These are phyloP conservation scores for Gracilaria gracilis DNA, from an alignment of 23 red algal genomes.

Conservation along the genomic window DNA sequence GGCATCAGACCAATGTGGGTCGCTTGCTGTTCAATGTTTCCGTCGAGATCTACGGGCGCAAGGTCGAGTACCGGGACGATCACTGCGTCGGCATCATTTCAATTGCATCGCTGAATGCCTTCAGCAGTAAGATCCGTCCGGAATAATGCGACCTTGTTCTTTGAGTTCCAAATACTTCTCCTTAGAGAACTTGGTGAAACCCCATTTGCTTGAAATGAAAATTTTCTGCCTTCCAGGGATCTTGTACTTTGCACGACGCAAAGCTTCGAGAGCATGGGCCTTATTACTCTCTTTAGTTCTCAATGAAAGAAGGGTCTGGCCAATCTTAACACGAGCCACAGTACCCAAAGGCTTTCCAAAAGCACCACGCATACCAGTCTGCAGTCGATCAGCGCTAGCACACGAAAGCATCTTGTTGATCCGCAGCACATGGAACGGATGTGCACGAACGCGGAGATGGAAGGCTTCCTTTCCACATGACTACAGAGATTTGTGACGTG, in stretches of 20 bases:
- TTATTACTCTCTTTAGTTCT: constrained; percentile 88
- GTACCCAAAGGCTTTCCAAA: constrained; percentile 99
- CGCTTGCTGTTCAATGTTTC: constrained; percentile 65
- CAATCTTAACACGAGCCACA: constrained; percentile 98
- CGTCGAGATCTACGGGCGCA: constrained; percentile 63
- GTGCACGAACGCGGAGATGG: constrained; percentile 93
- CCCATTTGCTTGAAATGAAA: constrained; percentile 91
- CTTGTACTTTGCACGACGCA: constrained; percentile 99
- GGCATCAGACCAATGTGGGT: constrained; percentile 73
- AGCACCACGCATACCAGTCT: constrained; percentile 99
- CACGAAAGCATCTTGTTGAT: constrained; percentile 99
- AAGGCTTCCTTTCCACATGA: constrained; percentile 94
- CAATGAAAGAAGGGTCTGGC: constrained; percentile 91
- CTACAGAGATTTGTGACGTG: no score
- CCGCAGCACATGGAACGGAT: constrained; percentile 99
- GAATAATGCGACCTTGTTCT: constrained; percentile 84
- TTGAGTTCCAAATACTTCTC: constrained; percentile 92
- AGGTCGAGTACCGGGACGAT: constrained; percentile 67
- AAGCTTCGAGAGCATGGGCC: constrained; percentile 82
- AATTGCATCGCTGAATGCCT: constrained; percentile 57
- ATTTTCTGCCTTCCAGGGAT: constrained; percentile 99
- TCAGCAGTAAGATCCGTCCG: constrained; percentile 85
- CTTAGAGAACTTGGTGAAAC: constrained; percentile 93
- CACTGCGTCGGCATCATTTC: constrained; percentile 58
- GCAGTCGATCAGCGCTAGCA: constrained; percentile 97